phyloP scores from a whole-genome alignment of 495 filamentous ascomycete genomes.

The Penicillium egyptiacum region DNA sequence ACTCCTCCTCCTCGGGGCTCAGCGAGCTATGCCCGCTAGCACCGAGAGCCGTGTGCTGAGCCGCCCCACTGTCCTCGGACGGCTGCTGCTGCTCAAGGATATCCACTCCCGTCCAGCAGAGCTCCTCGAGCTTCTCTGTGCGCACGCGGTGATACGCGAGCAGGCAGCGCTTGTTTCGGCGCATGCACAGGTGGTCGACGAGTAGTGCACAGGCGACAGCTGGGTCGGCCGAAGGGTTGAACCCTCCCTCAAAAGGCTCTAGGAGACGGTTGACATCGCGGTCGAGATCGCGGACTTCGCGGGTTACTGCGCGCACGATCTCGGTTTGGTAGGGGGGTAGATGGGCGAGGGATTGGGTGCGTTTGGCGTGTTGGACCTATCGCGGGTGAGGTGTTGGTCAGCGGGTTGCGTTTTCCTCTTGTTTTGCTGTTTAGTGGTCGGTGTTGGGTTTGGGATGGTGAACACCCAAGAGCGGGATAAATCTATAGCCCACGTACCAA shows the following conservation, averaged over 20 bases:
- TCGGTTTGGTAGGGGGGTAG: conserved; percentile 94
- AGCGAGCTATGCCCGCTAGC: conserved; percentile 65
- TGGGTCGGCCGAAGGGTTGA: conserved; percentile 82
- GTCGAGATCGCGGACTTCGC: conserved; percentile 93
- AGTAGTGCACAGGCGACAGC: conserved; percentile 84
- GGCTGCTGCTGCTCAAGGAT: conserved; percentile 62
- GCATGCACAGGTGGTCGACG: conserved; percentile 92
- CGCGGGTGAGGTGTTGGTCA: conserved; percentile 7
- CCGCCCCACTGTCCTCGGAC: conserved; percentile 23
- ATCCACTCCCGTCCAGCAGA: conserved; percentile 89
- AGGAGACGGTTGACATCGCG: conserved; percentile 81
- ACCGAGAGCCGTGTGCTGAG: conserved; percentile 36
- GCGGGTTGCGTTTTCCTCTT: not conserved
- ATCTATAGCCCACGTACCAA: conserved; percentile 49
- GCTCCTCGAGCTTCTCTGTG: conserved; percentile 87
- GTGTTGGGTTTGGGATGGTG: not conserved
- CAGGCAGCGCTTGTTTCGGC: conserved; percentile 93
- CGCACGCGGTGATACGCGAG: conserved; percentile 91
- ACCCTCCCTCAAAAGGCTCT: conserved; percentile 76
- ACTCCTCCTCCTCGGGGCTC: conserved; percentile 97
- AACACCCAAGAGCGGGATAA: not conserved
- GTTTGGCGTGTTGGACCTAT: conserved; percentile 95
- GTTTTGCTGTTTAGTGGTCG: conserved; percentile 4
- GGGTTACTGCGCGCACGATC: conserved; percentile 79
- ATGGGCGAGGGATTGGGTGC: conserved; percentile 82